Conservation (phyloP, 768 basidiomycete genomes). For the Boletus patriciae region DNA sequence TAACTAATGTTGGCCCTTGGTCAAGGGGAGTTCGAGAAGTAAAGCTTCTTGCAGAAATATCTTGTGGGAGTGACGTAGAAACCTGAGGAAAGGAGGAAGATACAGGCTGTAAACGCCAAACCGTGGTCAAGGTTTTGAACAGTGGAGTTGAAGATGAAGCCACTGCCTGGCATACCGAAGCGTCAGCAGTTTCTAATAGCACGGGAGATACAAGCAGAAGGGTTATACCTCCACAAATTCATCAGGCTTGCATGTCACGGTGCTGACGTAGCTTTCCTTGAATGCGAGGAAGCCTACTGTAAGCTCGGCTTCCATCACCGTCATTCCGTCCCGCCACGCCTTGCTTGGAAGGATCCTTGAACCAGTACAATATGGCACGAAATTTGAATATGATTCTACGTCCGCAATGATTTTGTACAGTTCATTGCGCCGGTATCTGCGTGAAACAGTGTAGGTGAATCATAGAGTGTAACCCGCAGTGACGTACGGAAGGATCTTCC, state of each 20-base stretch:
- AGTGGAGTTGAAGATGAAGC: conserved; percentile 70
- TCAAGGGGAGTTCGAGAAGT: conserved; percentile 11
- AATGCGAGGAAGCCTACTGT: conserved; percentile 87
- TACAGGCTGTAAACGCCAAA: conserved; percentile 72
- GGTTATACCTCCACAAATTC: conserved; percentile 66
- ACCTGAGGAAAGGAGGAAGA: conserved; percentile 43
- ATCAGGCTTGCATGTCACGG: conserved; percentile 76
- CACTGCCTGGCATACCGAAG: conserved; percentile 51
- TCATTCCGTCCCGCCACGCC: conserved; percentile 34
- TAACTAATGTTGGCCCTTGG: conserved; percentile 69
- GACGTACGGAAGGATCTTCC: conserved; percentile 85
- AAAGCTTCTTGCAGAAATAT: neutral
- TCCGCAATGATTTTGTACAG: conserved; percentile 87
- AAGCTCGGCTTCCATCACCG: conserved; percentile 78
- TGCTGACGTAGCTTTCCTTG: conserved; percentile 83
- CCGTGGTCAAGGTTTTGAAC: conserved; percentile 69
- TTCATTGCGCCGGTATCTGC: conserved; percentile 74
- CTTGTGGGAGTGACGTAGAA: conserved; percentile 18
- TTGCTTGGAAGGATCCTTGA: conserved; percentile 57
- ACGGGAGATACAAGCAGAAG: conserved; percentile 2
- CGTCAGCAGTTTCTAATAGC: conserved; percentile 6
- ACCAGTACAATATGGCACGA: conserved; percentile 85
- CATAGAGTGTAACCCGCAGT: neutral
- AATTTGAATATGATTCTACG: conserved; percentile 79
- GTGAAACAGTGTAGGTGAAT: conserved; percentile 12